Percentiles rank a stretch among this genome's conserved stretches.
Conservation (phyloP, 768 basidiomycete genomes). For the Lactarius quietus region DNA sequence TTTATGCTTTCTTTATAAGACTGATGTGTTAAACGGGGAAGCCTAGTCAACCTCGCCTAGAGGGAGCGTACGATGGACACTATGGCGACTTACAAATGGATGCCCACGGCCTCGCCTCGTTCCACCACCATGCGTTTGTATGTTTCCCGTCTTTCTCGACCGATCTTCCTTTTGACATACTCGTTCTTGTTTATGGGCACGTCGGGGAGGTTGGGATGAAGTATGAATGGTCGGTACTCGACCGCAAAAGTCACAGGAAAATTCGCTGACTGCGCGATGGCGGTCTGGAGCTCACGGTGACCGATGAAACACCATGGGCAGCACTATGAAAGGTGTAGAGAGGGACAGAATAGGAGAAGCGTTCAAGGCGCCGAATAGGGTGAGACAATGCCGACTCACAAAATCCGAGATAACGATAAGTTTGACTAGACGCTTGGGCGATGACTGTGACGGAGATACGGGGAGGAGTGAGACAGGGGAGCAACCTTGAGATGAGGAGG, state of each 20-base stretch:
- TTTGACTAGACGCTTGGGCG: constrained; percentile 25
- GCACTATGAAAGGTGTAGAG: constrained; percentile 25
- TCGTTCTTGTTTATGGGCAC: constrained; percentile 31
- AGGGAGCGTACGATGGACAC: background rate
- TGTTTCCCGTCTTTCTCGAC: constrained; percentile 36
- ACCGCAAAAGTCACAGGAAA: constrained; percentile 37
- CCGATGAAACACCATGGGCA: constrained; percentile 46
- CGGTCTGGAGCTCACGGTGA: constrained; percentile 38
- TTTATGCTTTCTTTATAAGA: too few species aligned
- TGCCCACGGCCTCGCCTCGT: constrained; percentile 39
- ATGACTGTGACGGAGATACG: constrained; percentile 8
- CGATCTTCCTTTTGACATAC: constrained; percentile 38
- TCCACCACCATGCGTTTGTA: constrained; percentile 34
- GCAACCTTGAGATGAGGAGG: too few species aligned
- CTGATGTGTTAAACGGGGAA: too few species aligned
- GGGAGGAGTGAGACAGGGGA: background rate
- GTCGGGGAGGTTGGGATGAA: constrained; percentile 38
- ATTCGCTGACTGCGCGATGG: constrained; percentile 35
- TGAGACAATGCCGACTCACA: constrained; percentile 29
- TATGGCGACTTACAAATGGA: constrained; percentile 41
- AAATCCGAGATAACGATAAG: constrained; percentile 34
- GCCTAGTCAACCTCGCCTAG: too few species aligned
- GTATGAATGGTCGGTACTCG: constrained; percentile 47
- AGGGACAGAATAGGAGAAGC: constrained; percentile 17
- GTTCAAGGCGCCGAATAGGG: too few species aligned